These are phyloP conservation scores for Tillandsia leiboldiana DNA, from an alignment of 176 grass and related monocot genomes.

Conservation along the genomic window DNA sequence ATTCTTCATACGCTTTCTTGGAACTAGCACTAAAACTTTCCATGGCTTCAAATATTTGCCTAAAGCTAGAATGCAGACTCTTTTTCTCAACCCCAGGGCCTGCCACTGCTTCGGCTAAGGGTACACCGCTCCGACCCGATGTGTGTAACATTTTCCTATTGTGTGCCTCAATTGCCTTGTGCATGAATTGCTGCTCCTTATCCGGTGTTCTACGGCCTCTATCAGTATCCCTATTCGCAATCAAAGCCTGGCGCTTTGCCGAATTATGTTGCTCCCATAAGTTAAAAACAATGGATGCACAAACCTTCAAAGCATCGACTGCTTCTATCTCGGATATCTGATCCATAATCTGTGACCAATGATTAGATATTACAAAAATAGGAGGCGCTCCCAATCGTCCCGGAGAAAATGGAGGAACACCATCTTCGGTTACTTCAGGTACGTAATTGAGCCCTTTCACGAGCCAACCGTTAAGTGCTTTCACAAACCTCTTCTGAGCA, in stretches of 20 bases:
- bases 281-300: constrained; percentile 40
- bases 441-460: constrained; percentile 55
- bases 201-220: constrained; percentile 58
- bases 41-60: constrained; percentile 70
- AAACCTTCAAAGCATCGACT: constrained; percentile 50
- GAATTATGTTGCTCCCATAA: constrained; percentile 61
- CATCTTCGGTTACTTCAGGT: constrained; percentile 83
- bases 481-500: constrained; percentile 61
- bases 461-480: constrained; percentile 64
- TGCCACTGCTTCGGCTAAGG: constrained; percentile 38
- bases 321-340: constrained; percentile 63
- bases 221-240: constrained; percentile 74
- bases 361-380: constrained; percentile 79
- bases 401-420: constrained; percentile 74
- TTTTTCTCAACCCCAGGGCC: constrained; percentile 21
- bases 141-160: constrained; percentile 62
- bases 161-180: constrained; percentile 63
- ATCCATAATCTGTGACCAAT: constrained; percentile 50
- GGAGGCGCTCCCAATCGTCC: constrained; percentile 77
- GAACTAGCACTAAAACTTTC: constrained; percentile 49
- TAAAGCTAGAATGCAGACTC: constrained; percentile 54
- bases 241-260: constrained; percentile 63
- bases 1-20: constrained; percentile 54
- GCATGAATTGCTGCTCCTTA: constrained; percentile 63
- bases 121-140: constrained; percentile 36